These are phyloP conservation scores for Cladorrhinum samala DNA, from an alignment of 495 filamentous ascomycete genomes.

Conservation along the genomic window DNA sequence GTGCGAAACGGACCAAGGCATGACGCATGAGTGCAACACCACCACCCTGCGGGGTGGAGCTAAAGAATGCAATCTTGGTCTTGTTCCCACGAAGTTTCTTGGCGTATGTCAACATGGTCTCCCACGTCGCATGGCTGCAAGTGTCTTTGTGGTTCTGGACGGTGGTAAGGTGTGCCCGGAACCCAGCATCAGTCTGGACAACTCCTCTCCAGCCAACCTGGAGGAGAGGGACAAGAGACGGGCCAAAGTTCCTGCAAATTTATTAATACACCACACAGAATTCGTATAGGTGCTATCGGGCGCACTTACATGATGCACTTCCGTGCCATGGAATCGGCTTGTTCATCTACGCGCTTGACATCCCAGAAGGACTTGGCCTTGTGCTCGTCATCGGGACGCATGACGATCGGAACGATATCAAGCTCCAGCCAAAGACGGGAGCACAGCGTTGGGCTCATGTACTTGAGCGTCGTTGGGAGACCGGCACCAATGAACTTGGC, in stretches of 20 bases:
- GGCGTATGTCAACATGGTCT: slow-evolving; percentile 61
- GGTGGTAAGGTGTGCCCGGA: slow-evolving; percentile 53
- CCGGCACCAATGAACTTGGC: slow-evolving; percentile 65
- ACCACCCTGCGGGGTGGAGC: slow-evolving; percentile 78
- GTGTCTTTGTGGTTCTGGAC: slow-evolving; percentile 60
- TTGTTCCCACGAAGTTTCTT: slow-evolving; percentile 59
- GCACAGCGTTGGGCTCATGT: slow-evolving; percentile 54
- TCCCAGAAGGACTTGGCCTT: slow-evolving; percentile 46
- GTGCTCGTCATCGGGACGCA: slow-evolving; percentile 38
- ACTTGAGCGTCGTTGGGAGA: slow-evolving; percentile 44
- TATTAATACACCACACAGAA: no score
- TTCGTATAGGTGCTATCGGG: no score
- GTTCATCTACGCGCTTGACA: slow-evolving; percentile 63
- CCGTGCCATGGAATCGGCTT: slow-evolving; percentile 78
- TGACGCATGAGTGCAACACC: slow-evolving; percentile 88
- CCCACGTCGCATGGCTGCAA: slow-evolving; percentile 59
- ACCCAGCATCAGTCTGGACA: slow-evolving; percentile 70
- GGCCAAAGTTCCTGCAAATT: slow-evolving; percentile 62
- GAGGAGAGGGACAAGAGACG: slow-evolving; percentile 63
- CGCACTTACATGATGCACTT: slow-evolving; percentile 68
- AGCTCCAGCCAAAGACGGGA: slow-evolving; percentile 75
- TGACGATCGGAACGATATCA: slow-evolving; percentile 67
- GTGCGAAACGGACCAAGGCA: slow-evolving; percentile 69
- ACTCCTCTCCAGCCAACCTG: slow-evolving; percentile 66
- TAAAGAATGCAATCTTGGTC: slow-evolving; percentile 78